Conservation (phyloP, 768 basidiomycete species). For the Rubroboletus satanas region DNA sequence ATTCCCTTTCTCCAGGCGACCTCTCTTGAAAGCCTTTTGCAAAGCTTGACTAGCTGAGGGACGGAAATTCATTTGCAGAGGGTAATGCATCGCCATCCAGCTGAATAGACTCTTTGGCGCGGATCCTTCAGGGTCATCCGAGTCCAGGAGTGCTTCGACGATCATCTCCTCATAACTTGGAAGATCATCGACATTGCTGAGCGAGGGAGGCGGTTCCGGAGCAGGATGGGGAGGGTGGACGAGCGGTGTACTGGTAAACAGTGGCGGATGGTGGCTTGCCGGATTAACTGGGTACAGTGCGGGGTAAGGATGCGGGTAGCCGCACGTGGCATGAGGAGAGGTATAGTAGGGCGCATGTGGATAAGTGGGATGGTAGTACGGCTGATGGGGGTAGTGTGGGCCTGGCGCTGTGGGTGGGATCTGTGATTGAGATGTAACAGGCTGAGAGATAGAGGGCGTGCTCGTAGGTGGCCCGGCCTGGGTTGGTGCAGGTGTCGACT, state of each 20-base stretch:
- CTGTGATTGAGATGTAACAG: slow-evolving; percentile 18
- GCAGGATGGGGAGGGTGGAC: slow-evolving; percentile 32
- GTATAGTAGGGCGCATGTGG: slow-evolving; percentile 68
- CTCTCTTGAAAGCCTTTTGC: slow-evolving; percentile 81
- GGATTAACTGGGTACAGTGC: slow-evolving; percentile 31
- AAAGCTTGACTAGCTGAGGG: slow-evolving; percentile 87
- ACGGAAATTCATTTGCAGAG: slow-evolving; percentile 83
- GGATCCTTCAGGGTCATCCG: slow-evolving; percentile 67
- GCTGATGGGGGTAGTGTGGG: slow-evolving; percentile 48
- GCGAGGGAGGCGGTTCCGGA: slow-evolving; percentile 25
- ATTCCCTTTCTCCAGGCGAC: slow-evolving; percentile 72
- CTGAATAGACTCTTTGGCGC: slow-evolving; percentile 80
- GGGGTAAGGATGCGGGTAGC: slow-evolving; percentile 40
- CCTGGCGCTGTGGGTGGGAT: slow-evolving; percentile 21
- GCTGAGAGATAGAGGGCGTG: slow-evolving; percentile 16
- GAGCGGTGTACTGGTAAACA: slow-evolving; percentile 36
- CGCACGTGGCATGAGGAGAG: slow-evolving; percentile 33
- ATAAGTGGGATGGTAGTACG: slow-evolving; percentile 57
- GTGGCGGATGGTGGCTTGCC: slow-evolving; percentile 25
- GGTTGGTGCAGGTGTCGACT: slow-evolving; percentile 22
- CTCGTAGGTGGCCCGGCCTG: slow-evolving; percentile 21
- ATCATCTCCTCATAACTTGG: slow-evolving; percentile 94
- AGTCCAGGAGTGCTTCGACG: slow-evolving; percentile 68
- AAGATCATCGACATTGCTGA: slow-evolving; percentile 45
- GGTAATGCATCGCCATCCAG: slow-evolving; percentile 82